phyloP scores from a whole-genome alignment of 2,329 filamentous ascomycete genomes.

The Neofusicoccum sp. region DNA sequence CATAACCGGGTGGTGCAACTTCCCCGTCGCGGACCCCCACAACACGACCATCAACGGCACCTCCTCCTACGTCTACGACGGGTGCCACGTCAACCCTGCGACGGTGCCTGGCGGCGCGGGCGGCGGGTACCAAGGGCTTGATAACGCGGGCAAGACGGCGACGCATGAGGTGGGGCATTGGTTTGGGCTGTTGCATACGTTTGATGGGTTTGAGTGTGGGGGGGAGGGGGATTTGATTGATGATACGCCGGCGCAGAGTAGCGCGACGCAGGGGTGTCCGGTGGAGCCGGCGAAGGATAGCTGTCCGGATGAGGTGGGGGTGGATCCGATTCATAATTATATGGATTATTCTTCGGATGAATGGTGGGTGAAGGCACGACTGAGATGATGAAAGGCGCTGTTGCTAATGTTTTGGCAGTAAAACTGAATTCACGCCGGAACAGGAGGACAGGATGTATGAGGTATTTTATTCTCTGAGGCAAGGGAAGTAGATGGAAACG shows the following conservation, averaged over 20 bases:
- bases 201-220: constrained; percentile 45
- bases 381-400: background rate
- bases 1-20: constrained; percentile 55
- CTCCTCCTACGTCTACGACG: constrained; percentile 50
- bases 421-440: background rate
- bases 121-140: constrained; percentile 39
- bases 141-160: constrained; percentile 44
- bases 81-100: constrained; percentile 56
- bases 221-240: constrained; percentile 45
- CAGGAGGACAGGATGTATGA: background rate
- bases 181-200: constrained; percentile 47
- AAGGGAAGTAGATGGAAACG: background rate
- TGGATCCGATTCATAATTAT: constrained; percentile 57
- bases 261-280: constrained; percentile 35
- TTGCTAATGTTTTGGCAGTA: background rate
- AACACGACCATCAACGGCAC: constrained; percentile 37
- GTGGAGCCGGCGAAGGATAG: constrained; percentile 35
- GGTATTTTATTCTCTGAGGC: background rate
- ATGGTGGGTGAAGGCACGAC: background rate
- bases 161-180: constrained; percentile 50
- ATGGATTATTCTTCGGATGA: constrained; percentile 53
- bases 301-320: constrained; percentile 45
- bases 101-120: constrained; percentile 55
- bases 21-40: constrained; percentile 37
- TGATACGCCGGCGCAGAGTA: constrained; percentile 45